These are phyloP conservation scores for Hawksworthiomyces lignivorus DNA, from an alignment of 2,329 filamentous ascomycete genomes.

Conservation along the genomic window DNA sequence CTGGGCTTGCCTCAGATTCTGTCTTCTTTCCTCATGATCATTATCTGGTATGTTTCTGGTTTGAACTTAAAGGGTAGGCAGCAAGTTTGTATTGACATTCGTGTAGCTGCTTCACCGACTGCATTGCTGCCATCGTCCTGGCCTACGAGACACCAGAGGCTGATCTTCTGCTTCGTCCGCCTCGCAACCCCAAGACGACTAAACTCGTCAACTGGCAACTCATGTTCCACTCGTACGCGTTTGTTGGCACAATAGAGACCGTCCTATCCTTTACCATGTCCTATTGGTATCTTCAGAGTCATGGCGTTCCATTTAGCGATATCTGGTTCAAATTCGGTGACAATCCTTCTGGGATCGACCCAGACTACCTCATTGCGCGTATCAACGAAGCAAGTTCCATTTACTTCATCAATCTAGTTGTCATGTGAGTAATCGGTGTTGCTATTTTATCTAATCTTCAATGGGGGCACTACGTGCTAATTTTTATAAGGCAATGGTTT, in stretches of 20 bases:
- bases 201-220: slow-evolving; percentile 46
- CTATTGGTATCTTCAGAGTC: slow-evolving; percentile 43
- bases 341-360: slow-evolving; percentile 41
- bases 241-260: slow-evolving; percentile 44
- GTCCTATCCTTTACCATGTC: slow-evolving; percentile 43
- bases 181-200: slow-evolving; percentile 40
- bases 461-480: no score
- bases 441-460: no score
- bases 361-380: slow-evolving; percentile 37
- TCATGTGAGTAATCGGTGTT: no score
- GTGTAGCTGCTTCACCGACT: slow-evolving; percentile 47
- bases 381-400: slow-evolving; percentile 43
- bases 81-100: no score
- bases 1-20: slow-evolving; percentile 45
- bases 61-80: no score
- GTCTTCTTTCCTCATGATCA: slow-evolving; percentile 49
- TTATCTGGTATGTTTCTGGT: no score
- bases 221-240: slow-evolving; percentile 44
- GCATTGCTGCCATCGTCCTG: slow-evolving; percentile 41
- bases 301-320: slow-evolving; percentile 36
- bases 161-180: slow-evolving; percentile 41
- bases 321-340: slow-evolving; percentile 41
- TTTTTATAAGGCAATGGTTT: no score
- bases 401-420: slow-evolving; percentile 47
- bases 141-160: slow-evolving; percentile 51